phyloP scores from a whole-genome alignment of 2,329 filamentous ascomycete species.

The Xylariaceae sp. region DNA sequence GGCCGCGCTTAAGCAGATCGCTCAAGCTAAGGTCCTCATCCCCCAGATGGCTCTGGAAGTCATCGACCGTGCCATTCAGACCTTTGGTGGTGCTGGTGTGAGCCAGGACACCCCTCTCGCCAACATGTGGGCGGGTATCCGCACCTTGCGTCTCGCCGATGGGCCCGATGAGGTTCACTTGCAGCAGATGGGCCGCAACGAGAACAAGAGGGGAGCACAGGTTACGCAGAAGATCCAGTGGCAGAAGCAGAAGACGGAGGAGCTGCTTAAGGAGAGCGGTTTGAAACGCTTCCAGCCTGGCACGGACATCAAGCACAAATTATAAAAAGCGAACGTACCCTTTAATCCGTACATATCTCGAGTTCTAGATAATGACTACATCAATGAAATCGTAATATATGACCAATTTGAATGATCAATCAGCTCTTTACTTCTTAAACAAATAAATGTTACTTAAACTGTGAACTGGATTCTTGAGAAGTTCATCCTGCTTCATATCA shows the following conservation, averaged over 20 bases:
- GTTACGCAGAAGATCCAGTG: constrained; percentile 56
- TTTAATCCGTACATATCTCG: neutral
- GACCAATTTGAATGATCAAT: neutral
- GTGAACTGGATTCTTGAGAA: too few relatives aligned
- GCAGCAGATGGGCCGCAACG: constrained; percentile 72
- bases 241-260: constrained; percentile 60
- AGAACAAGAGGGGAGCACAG: constrained; percentile 64
- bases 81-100: constrained; percentile 85
- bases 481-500: too few relatives aligned
- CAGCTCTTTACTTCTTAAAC: neutral
- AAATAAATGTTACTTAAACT: too few relatives aligned
- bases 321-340: constrained; percentile 32
- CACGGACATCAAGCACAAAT: constrained; percentile 45
- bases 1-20: constrained; percentile 85
- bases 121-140: constrained; percentile 71
- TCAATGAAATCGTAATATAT: constrained; percentile 5
- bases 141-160: constrained; percentile 82
- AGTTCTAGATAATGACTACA: neutral
- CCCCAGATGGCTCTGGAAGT: constrained; percentile 77
- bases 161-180: constrained; percentile 95
- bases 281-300: constrained; percentile 45
- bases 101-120: constrained; percentile 92
- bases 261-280: constrained; percentile 58
- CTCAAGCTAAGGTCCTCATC: constrained; percentile 88
- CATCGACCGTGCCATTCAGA: constrained; percentile 91